phyloP scores from a whole-genome alignment of 192 early-diverging fungal genomes.

The Coemansia sp. region DNA sequence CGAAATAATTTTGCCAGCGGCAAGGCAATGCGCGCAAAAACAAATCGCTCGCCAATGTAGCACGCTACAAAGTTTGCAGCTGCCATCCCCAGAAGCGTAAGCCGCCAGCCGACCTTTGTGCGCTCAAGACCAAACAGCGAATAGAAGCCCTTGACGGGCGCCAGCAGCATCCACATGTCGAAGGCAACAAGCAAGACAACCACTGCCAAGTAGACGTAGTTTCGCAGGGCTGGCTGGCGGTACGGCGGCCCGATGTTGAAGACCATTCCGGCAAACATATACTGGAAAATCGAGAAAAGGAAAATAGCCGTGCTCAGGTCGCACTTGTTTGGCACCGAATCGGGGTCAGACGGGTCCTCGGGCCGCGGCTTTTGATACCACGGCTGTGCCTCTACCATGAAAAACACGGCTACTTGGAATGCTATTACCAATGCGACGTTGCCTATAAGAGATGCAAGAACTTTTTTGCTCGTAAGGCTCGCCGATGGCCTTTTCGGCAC shows the following conservation, averaged over 20 bases:
- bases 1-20: slow-evolving; percentile 24
- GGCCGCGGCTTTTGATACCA: slow-evolving; percentile 65
- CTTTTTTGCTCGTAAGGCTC: slow-evolving; percentile 78
- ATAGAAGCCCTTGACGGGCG: slow-evolving; percentile 26
- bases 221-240: slow-evolving; percentile 76
- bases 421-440: slow-evolving; percentile 75
- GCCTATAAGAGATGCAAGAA: slow-evolving; percentile 81
- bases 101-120: slow-evolving; percentile 28
- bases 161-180: slow-evolving; percentile 40
- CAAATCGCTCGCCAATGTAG: slow-evolving; percentile 30
- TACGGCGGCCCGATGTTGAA: slow-evolving; percentile 95
- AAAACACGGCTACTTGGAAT: slow-evolving; percentile 74
- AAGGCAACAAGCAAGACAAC: slow-evolving; percentile 23
- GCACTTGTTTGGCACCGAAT: slow-evolving; percentile 62
- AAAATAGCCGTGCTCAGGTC: slow-evolving; percentile 82
- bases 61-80: slow-evolving; percentile 39
- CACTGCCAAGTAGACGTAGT: slow-evolving; percentile 45
- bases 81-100: slow-evolving; percentile 36
- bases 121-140: slow-evolving; percentile 32
- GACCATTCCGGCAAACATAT: slow-evolving; percentile 82
- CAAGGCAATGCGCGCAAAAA: slow-evolving; percentile 38
- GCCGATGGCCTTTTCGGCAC: slow-evolving; percentile 81
- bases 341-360: slow-evolving; percentile 47
- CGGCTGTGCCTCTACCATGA: slow-evolving; percentile 65
- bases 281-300: slow-evolving; percentile 86